Base-by-base conservation (phyloP, 371 early-diverging fungal genomes). In the Saksenaea oblongispora region DNA sequence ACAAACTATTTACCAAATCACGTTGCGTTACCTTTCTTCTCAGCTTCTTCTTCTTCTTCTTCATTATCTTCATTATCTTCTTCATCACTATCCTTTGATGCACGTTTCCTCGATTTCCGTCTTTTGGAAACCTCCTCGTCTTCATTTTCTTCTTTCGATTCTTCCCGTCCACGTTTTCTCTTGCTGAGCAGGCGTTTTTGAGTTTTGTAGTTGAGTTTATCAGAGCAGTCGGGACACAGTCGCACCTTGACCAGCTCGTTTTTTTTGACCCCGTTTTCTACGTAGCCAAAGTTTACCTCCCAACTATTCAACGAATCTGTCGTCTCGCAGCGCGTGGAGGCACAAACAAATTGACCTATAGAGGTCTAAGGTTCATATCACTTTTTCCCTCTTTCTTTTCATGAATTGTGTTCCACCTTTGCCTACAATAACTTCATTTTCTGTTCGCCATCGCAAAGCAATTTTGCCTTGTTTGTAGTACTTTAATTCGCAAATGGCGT, bases 231-330 rank as follows among this genome's bases (percentile, higher is more conserved):
- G 0, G 79, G 78, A 56, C 95, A 93, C 3, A 93, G 75, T 57
- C 94, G 80, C 31, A 93, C 72, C 65, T 93, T 93, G 59, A 93
- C 93, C 42, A 95, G 71, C 13, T 92, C 94, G 59, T 91, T 91
- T 70, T 92, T 92, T 64, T 85, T 82, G 58, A 83, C 80, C 0
- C 71, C 87, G 53, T 79, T 76, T 67, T 95, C 94, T 18, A 85
- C 65, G 68, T 94, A 94, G 2, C 81, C 91, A 73, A 95, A 95
- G 61, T 91, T 91, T 34, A 94, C 91, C 65, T 94, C 95, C 95
- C 95, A 95, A 44, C 90, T 87, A 56, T 82, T 72, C 31, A 94
- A 67, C 0, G 70, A 63, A 0, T 72, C 41, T 1, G 72, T 71
- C 22, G 65, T 67, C 5, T 78, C 75, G 61, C 92, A 91, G 14